Evolutionary conservation across 306 rosid species (phyloP).

Genomic region (Vigna angularis): DNA sequence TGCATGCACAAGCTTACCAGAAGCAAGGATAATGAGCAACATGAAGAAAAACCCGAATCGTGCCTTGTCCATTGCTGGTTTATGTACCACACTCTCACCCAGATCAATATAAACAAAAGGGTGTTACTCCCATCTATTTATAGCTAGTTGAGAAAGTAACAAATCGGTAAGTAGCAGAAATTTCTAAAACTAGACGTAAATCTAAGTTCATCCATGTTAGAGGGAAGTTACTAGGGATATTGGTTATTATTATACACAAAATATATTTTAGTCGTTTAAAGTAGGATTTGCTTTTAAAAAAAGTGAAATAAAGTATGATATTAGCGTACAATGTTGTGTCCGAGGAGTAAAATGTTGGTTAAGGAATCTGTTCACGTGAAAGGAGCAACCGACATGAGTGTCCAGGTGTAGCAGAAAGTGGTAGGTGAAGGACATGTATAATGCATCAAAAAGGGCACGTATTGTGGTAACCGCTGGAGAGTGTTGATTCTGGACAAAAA

Average conservation of each 20-base stretch:
- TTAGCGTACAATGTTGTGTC: background rate
- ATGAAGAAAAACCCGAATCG: constrained; percentile 50
- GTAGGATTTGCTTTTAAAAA: background rate
- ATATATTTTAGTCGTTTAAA: background rate
- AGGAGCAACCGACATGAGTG: constrained; percentile 10
- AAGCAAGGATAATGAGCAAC: constrained; percentile 51
- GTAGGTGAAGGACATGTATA: constrained; percentile 1
- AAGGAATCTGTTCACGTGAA: constrained; percentile 44
- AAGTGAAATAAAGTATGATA: background rate
- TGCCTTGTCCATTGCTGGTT: constrained; percentile 49
- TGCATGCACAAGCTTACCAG: constrained; percentile 47
- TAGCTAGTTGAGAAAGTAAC: constrained; percentile 27
- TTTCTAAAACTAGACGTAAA: background rate
- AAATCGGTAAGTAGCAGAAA: background rate
- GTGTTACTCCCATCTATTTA: constrained; percentile 29
- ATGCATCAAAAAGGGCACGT: constrained; percentile 2
- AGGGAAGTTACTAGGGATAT: no score
- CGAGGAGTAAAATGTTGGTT: background rate
- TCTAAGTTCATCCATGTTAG: background rate
- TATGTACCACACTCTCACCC: background rate
- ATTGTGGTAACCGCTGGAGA: background rate
- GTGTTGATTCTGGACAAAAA: background rate
- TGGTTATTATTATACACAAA: no score
- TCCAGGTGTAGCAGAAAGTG: background rate
- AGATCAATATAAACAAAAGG: background rate